A percentile compares a stretch with the other conserved stretches of the same genome.
Conservation (phyloP, 225 moss, liverwort and hornwort genomes). For the Polytrichum formosum region DNA sequence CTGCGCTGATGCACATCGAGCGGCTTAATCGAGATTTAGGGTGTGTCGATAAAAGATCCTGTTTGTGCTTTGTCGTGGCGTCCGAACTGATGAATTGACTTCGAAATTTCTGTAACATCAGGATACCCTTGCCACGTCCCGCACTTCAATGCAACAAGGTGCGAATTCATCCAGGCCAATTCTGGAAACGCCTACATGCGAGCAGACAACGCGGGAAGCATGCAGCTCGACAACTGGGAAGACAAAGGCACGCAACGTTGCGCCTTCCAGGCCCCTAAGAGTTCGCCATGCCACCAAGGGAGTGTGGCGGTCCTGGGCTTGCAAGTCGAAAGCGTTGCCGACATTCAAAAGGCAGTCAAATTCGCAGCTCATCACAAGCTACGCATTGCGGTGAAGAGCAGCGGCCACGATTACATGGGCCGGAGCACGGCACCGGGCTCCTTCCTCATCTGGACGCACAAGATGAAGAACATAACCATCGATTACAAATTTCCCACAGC, state of each 20-base stretch:
- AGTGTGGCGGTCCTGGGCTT: constrained; percentile 8
- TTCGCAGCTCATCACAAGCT: constrained; percentile 5
- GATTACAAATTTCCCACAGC: background rate
- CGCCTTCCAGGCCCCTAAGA: background rate
- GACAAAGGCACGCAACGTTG: background rate
- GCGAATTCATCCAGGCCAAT: background rate
- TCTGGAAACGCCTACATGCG: background rate
- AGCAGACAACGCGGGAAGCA: constrained; percentile 8
- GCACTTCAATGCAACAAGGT: constrained; percentile 5
- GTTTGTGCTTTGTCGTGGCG: background rate
- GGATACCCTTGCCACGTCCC: constrained; percentile 12
- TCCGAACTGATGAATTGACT: background rate
- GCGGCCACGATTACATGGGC: constrained; percentile 7
- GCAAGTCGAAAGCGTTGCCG: background rate
- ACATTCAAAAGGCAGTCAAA: constrained; percentile 1
- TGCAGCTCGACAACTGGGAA: constrained; percentile 3
- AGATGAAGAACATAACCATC: constrained; percentile 5
- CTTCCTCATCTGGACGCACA: constrained; percentile 4
- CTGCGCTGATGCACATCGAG: background rate
- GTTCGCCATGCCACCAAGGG: constrained; percentile 2
- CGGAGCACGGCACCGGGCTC: constrained; percentile 4
- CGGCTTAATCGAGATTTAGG: too few species aligned
- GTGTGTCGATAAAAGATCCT: too few species aligned
- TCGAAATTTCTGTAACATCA: background rate
- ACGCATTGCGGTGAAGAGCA: constrained; percentile 2